Evolutionary conservation across 768 basidiomycete genomes (phyloP).

Genomic region (Hebeloma cylindrosporum): DNA sequence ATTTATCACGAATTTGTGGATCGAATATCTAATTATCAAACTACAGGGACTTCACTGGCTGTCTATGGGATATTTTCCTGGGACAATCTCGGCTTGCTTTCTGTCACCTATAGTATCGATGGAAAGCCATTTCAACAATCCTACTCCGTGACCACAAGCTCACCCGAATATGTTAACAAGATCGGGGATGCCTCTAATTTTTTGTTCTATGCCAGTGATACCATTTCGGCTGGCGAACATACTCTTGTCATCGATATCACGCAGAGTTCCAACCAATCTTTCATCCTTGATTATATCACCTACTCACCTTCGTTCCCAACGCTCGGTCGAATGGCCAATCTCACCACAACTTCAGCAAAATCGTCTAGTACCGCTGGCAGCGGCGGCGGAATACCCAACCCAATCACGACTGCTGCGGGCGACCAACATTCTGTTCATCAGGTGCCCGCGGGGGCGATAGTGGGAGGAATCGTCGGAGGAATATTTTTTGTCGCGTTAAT

Average conservation of each 20-base stretch:
- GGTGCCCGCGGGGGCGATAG: too few relatives aligned
- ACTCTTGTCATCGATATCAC: constrained; percentile 19
- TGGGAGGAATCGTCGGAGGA: too few relatives aligned
- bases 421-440: too few relatives aligned
- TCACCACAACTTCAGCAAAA: not conserved
- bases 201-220: constrained; percentile 9
- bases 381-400: too few relatives aligned
- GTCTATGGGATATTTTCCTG: constrained; percentile 19
- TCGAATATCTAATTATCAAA: not conserved
- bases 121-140: constrained; percentile 8
- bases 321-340: not conserved
- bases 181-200: constrained; percentile 15
- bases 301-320: constrained; percentile 18
- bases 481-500: too few relatives aligned
- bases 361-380: too few relatives aligned
- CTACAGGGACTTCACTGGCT: constrained; percentile 15
- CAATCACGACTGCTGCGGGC: too few relatives aligned
- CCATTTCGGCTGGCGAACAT: constrained; percentile 13
- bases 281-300: constrained; percentile 20
- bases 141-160: constrained; percentile 12
- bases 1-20: not conserved
- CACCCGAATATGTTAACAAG: constrained; percentile 9
- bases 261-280: constrained; percentile 11
- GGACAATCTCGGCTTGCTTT: constrained; percentile 10
- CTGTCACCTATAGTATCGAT: constrained; percentile 15